A percentile compares a stretch with the other conserved stretches of the same genome.
These are phyloP conservation scores for Schwanniomyces vanrijiae DNA, from an alignment of 805 yeast genomes.

Conservation along the genomic window DNA sequence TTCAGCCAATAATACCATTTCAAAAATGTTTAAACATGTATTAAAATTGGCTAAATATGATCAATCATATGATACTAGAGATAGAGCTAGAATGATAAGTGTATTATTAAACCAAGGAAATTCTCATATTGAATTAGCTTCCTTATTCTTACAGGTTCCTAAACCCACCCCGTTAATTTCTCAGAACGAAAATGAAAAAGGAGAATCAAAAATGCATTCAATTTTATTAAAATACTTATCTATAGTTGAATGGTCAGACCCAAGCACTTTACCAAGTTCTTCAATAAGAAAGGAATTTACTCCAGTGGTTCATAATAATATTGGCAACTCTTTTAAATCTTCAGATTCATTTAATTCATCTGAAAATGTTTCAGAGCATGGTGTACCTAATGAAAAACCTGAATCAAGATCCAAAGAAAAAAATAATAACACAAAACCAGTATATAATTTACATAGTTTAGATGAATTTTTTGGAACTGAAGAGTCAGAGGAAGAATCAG, in stretches of 20 bases:
- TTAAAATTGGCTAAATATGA: slow-evolving; percentile 74
- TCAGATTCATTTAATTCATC: slow-evolving; percentile 19
- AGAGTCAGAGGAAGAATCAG: slow-evolving; percentile 8
- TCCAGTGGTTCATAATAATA: slow-evolving; percentile 14
- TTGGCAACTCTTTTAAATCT: slow-evolving; percentile 15
- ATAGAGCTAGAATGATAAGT: slow-evolving; percentile 73
- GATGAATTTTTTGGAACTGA: slow-evolving; percentile 75
- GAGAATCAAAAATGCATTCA: slow-evolving; percentile 9
- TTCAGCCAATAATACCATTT: slow-evolving; percentile 19
- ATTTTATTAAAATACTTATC: slow-evolving; percentile 18
- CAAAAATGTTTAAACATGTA: slow-evolving; percentile 59
- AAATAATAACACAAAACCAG: slow-evolving; percentile 18
- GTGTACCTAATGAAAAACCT: slow-evolving; percentile 22
- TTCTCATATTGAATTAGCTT: slow-evolving; percentile 56
- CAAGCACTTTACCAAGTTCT: slow-evolving; percentile 25
- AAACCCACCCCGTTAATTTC: slow-evolving; percentile 60
- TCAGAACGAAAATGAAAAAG: slow-evolving; percentile 6
- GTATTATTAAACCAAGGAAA: slow-evolving; percentile 52
- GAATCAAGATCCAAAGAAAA: slow-evolving; percentile 5
- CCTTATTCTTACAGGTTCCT: slow-evolving; percentile 72
- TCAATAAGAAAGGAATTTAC: slow-evolving; percentile 29
- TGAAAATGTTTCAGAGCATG: slow-evolving; percentile 16
- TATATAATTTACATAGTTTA: slow-evolving; percentile 68
- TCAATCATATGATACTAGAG: slow-evolving; percentile 72
- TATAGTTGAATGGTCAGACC: slow-evolving; percentile 48